Percentiles rank a stretch among this genome's conserved stretches.
These are phyloP conservation scores for Perkinsus chesapeaki DNA, from an alignment of 169 alveolate species.

Conservation along the genomic window DNA sequence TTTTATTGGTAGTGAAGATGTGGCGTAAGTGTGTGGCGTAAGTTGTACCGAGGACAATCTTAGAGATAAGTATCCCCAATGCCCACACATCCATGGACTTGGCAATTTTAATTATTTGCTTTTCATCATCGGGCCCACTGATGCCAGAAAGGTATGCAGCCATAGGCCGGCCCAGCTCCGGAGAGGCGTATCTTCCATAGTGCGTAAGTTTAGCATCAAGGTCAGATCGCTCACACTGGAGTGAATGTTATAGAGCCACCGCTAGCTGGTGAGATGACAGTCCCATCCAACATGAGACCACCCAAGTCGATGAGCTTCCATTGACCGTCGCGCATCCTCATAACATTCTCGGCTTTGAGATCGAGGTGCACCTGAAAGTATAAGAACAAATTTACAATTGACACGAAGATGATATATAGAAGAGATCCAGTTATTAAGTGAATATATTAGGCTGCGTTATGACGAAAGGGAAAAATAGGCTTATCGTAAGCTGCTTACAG, in stretches of 20 bases:
- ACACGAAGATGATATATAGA: too few species aligned
- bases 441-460: too few species aligned
- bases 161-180: neutral
- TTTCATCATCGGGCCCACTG: neutral
- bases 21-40: too few species aligned
- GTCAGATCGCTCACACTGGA: neutral
- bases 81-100: neutral
- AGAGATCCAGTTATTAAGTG: too few species aligned
- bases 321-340: neutral
- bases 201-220: neutral
- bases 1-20: too few species aligned
- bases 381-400: too few species aligned
- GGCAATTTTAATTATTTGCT: neutral
- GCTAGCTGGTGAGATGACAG: neutral
- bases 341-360: neutral
- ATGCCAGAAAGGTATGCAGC: neutral
- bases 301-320: neutral
- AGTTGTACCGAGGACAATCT: neutral
- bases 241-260: neutral
- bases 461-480: too few species aligned
- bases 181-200: neutral
- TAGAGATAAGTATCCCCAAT: neutral
- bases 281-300: neutral
- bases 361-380: neutral
- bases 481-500: too few species aligned